Evolutionary conservation across 2,329 filamentous ascomycete species (phyloP), one percentile per base, ranked within the genome.

Genomic region (Neocucurbitaria cava): DNA sequence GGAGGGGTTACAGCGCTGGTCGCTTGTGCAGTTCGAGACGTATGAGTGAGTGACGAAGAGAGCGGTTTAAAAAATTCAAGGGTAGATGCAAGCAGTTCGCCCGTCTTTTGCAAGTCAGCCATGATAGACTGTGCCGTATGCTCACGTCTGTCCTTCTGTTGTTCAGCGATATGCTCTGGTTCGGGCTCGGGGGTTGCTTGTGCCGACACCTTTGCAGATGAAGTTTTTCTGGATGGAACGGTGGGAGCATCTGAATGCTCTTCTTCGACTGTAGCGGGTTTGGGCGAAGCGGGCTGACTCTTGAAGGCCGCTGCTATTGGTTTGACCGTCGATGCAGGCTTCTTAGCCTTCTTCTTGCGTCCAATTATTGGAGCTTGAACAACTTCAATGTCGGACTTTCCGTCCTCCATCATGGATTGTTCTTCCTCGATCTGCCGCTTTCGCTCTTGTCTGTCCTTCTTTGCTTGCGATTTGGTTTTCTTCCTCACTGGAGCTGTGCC

Each of bases 291-390:
- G 17, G 71, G 65, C 36, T 68, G 68, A 41, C 61, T 71, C 38
- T 69, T 71, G 10, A 60, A 61, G 10, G 58, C 51, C 31, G 64
- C 58, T 18, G 58, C 50, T 10, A 64, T 46, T 23, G 63, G 54
- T 41, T 73, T 74, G 1, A 65, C 48, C 20, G 39, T 72, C 41
- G 38, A 74, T 54, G 65, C 71, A 59, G 72, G 66, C 76, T 92
- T 94, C 81, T 90, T 92, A 72, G 90, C 86, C 78, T 94, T 95
- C 81, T 92, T 94, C 81, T 92, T 92, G 47, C 91, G 85, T 30
- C 89, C 89, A 44, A 92, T 73, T 36, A 96, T 89, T 0, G 91
- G 91, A 7, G 87, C 91, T 61, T 84, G 80, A 9, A 81, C 78
- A n/a, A 77, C 72, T 59, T 86, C 85, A 58, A 68, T 57, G 48